Evolutionary conservation across 495 filamentous ascomycete species (phyloP).

Genomic region (Trichoderma asperelloides): DNA sequence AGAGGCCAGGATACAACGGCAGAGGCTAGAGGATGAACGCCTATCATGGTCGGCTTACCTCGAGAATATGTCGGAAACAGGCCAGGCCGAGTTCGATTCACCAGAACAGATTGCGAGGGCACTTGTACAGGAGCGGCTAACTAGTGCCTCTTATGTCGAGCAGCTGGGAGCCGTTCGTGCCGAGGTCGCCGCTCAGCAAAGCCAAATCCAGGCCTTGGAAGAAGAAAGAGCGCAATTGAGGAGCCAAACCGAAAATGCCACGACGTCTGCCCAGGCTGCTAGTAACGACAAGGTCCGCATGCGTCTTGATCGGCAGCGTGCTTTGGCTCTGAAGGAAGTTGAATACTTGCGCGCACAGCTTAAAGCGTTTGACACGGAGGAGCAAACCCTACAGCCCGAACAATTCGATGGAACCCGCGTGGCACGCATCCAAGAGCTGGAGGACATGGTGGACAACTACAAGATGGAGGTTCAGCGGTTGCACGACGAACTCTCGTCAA

Average conservation of each 20-base stretch:
- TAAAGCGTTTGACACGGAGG: slow-evolving; percentile 84
- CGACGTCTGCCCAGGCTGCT: slow-evolving; percentile 38
- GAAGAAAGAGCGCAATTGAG: slow-evolving; percentile 51
- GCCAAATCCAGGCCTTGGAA: slow-evolving; percentile 63
- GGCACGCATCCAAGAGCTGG: slow-evolving; percentile 69
- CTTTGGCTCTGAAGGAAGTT: slow-evolving; percentile 80
- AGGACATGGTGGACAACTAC: slow-evolving; percentile 79
- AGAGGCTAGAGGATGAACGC: slow-evolving; percentile 81
- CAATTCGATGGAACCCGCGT: slow-evolving; percentile 67
- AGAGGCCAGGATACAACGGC: slow-evolving; percentile 71
- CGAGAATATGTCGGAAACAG: slow-evolving; percentile 49
- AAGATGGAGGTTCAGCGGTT: slow-evolving; percentile 70
- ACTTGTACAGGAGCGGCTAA: slow-evolving; percentile 70
- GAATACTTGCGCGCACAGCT: slow-evolving; percentile 89
- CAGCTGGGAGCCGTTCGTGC: slow-evolving; percentile 68
- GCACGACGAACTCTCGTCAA: slow-evolving; percentile 59
- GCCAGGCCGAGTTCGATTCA: slow-evolving; percentile 66
- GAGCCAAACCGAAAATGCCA: slow-evolving; percentile 62
- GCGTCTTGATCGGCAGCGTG: slow-evolving; percentile 68
- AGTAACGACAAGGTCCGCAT: slow-evolving; percentile 56
- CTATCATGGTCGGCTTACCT: slow-evolving; percentile 81
- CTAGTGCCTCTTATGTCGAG: slow-evolving; percentile 67
- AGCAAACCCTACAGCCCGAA: slow-evolving; percentile 71
- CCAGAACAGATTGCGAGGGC: slow-evolving; percentile 84
- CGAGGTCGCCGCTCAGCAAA: slow-evolving; percentile 72